Evolutionary conservation across 2,329 filamentous ascomycete species (phyloP), one percentile per base, ranked within the genome.

Genomic region (Parastagonospora avenae): DNA sequence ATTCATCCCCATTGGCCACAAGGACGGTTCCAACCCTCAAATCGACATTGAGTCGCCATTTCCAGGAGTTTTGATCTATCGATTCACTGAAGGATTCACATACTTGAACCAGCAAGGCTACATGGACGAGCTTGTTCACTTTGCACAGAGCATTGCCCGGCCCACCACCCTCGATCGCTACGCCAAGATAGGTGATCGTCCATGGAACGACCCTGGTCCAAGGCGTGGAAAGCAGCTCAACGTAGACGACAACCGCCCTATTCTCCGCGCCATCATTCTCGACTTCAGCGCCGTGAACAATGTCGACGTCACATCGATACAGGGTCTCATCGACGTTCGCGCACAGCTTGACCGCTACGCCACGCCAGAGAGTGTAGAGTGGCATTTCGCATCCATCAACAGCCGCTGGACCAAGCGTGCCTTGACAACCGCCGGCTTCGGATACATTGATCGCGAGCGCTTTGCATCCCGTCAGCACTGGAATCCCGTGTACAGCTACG

Each of bases 211-310:
- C 68, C 91, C 93, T 0, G 92, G 91, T 44, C 89, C 90, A 50
- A 81, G 83, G 30, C 83, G 77, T 48, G 81, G 78, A 63, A 71
- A 85, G 72, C 67, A 76, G 65, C 47, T 73, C 68, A 31, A 79
- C 74, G 42, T 64, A 1, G 74, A 79, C 33, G 80, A 82, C 54
- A 64, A 78, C 50, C 78, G 86, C 12, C 89, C 92, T 0, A 87
- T 85, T 0, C 83, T 96, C 43, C 91, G 90, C 70, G 92, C 93
- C n/a, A 79, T 97, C 60, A 92, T 97, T 52, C 83, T 97, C 15
- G 94, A 97, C 72, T 96, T 97, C 74, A 92, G 88, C 2, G 89
- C 90, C 0, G 92, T 97, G 59, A 96, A 97, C 76, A 91, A 96
- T 60, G 88, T 97, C 51, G 94, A 97, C 67, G 86, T 96, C 52